Evolutionary conservation across 148 eudicot genomes (phyloP), one percentile per base, ranked within the genome.

Genomic region (Simmondsia chinensis): DNA sequence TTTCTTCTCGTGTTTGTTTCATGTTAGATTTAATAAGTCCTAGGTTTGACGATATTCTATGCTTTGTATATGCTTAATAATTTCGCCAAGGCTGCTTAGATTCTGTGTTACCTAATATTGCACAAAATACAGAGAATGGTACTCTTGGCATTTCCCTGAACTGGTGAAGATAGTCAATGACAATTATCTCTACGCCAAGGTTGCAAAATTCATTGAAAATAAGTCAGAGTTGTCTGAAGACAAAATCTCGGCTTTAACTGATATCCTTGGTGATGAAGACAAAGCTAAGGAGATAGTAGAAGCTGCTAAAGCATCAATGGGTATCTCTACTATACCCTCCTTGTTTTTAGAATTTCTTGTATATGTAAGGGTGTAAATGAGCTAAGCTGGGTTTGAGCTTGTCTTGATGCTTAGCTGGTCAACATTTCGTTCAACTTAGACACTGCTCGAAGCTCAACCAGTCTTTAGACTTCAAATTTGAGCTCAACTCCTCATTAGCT

Each of bases 261-360:
- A 91, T 39, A 48, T 81, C 33, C 63, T 91, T 48, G 93, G 93
- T 33, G 97, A 91, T 59, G 97, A 91, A 65, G 99, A 91, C 50
- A 86, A 86, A 73, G 99, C 99, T 27, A 91, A 79, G 68, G 96
- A 86, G 72, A 75, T 91, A 19, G 49, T 91, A 24, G 99, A 91
- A 64, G 99, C 99, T 56, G 79, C 95, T 19, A 91, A 91, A 59
- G 94, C 99, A 50, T 86, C 99, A 13, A 91, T 91, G 99, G 99
- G 96, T 82, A 82, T 6, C 30, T 11, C 25, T 22, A n/a, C 26
- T 9, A 16, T 1, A 6, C 4, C 15, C 29, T 29, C 2, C 3
- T 21, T 38, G 2, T 16, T 46, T 25, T 17, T 26, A 11, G 17
- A 16, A 9, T n/a, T 24, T 2, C 46, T 17, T 40, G n/a, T n/a